Base-by-base conservation (phyloP, 257 asterid genomes). In the Ajuga chamaepitys region DNA sequence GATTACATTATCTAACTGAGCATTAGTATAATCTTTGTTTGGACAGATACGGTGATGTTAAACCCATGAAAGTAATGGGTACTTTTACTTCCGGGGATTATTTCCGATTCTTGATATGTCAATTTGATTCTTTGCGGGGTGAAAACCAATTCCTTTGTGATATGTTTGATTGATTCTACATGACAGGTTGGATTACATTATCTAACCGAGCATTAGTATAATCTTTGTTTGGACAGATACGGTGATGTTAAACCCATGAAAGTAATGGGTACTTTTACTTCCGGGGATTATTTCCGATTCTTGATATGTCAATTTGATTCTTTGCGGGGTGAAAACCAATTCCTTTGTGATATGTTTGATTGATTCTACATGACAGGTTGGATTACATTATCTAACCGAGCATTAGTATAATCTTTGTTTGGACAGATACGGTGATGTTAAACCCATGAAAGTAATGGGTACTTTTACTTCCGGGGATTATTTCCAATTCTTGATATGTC, bases 381-480 rank as follows among this genome's bases (percentile, higher is more conserved):
- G 57, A 40, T 42, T n/a, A n/a, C n/a, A n/a, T n/a, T 61, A 54
- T 67, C 42, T 48, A 25, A 51, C 61, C 30, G 5, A 13, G 13
- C 40, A 20, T 25, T 63, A 42, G 4, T 47, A 34, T 20, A 38
- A 35, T 72, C 41, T 18, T 17, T 61, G 64, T 62, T 38, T 68
- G 51, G 64, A 57, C 30, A 18, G 52, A 68, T 58, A 41, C 68
- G n/a, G 35, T 54, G 50, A 59, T 60, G 54, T 32, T 60, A 10
- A 62, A 20, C 72, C 52, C 26, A 52, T 4, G 35, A 54, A 67
- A 74, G 48, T 40, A 68, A 67, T 54, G 63, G 17, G 58, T 25
- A 0, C 24, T 13, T 47, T 41, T 59, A 51, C 66, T 55, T 59
- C 25, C 42, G 2, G 59, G 60, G 41, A 55, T 61, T 66, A 52